Evolutionary conservation across 1,284 basidiomycete species (phyloP), one percentile per base, ranked within the genome.

Genomic region (Testicularia cyperi): DNA sequence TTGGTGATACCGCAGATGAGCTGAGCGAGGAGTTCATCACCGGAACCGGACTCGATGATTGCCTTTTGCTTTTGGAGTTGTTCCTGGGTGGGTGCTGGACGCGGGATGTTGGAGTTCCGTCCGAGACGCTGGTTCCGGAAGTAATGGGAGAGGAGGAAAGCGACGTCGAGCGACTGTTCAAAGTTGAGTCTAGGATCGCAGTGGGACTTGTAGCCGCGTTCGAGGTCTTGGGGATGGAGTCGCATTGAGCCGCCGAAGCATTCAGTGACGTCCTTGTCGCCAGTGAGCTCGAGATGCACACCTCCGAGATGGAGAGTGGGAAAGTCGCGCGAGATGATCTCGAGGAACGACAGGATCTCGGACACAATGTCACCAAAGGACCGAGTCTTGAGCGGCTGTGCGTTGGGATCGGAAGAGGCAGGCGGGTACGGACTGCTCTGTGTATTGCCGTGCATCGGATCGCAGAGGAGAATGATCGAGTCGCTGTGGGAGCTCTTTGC

Each of bases 251-350:
- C 82, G 16, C 82, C 82, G 20, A 81, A 78, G 62, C 82, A 82
- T 65, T 83, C 82, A 3, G 82, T 83, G 57, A 98, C 94, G 60
- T 90, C 90, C 41, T 95, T 80, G 77, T 98, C 94, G 14, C 92
- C 94, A 0, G 94, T 98, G 73, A 98, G 87, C 78, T 98, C 94
- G 30, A 98, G 84, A 74, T 90, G 92, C 16, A 96, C 88, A n/a
- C 94, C 94, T n/a, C 87, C 87, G 1, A 97, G 81, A 26, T 85
- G 83, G 75, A 96, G 92, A 3, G 55, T 53, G 10, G 51, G 60
- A 30, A 65, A 56, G 29, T 63, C 47, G 25, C 48, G 46, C 3
- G 60, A 56, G 41, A 72, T 62, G 53, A 96, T 90, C 18, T 83
- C 82, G 57, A 96, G 82, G 48, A 86, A 88, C 1, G 86, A 80